Evolutionary conservation across 2,329 filamentous ascomycete genomes (phyloP).

Genomic region (Fusarium sp.): DNA sequence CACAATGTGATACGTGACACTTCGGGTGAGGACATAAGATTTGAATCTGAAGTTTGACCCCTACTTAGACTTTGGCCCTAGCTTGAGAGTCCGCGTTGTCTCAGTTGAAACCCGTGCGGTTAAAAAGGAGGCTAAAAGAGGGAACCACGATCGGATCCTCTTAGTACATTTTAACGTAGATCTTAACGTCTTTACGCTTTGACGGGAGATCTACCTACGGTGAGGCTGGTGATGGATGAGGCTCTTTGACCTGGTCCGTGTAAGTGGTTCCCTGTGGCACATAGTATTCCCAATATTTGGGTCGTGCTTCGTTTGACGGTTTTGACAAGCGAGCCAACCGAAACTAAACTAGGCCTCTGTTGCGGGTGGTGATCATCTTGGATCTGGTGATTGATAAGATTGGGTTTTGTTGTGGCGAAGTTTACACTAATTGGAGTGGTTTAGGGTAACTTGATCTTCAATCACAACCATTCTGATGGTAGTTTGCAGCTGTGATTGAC

Average conservation of each 20-base stretch:
- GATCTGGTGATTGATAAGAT: background rate
- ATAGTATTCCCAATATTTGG: background rate
- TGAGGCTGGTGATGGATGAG: slow-evolving; percentile 26
- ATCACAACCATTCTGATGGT: too few relatives aligned
- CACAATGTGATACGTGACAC: slow-evolving; percentile 33
- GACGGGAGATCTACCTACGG: slow-evolving; percentile 18
- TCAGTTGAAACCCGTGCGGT: slow-evolving; percentile 3
- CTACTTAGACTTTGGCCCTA: background rate
- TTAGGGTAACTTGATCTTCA: background rate
- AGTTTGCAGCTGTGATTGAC: background rate
- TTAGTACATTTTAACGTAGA: slow-evolving; percentile 5
- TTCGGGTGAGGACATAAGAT: slow-evolving; percentile 4
- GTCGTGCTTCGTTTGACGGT: slow-evolving; percentile 21
- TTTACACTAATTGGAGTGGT: background rate
- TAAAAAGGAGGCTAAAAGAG: background rate
- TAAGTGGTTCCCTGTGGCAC: slow-evolving; percentile 19
- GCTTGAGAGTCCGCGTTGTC: background rate
- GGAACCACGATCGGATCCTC: background rate
- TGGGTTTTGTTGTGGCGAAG: background rate
- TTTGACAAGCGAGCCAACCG: slow-evolving; percentile 17
- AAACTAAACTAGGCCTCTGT: background rate
- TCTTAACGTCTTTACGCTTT: slow-evolving; percentile 16
- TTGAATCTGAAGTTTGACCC: background rate
- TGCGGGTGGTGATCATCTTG: background rate
- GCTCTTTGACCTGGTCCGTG: background rate